Evolutionary conservation across 73 alveolate species (phyloP), one percentile per base, ranked within the genome.

Genomic region (Diophrys sp.): DNA sequence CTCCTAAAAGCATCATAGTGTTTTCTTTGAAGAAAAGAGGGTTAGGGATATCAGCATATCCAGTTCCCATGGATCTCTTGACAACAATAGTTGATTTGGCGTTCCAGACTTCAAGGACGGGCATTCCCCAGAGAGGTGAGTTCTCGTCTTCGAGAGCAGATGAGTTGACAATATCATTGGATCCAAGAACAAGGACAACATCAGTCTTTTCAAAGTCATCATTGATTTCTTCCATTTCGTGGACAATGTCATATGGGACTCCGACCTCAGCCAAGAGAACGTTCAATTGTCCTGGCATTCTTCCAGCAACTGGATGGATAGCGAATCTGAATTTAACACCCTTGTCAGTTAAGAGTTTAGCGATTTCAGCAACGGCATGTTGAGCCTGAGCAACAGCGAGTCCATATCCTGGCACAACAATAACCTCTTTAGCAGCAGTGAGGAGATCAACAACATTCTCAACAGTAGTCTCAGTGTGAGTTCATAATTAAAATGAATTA

Each of bases 231-330:
- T 92, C 97, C 96, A 89, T 92, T 90, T 90, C 96, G 33, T 77
- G 53, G 23, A 92, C 97, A 78, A 89, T 80, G 56, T 85, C 92
- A 71, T 92, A 92, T 23, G 95, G 96, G 55, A 92, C 90, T 8
- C 89, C 94, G 14, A 94, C 97, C 62, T 92, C 97, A 0, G 97
- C 97, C 33, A 92, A 70, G 23, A 92, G 84, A 32, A 92, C 97
- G 66, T 92, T 92, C 87, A 92, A 78, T 69, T 92, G 94, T 27
- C 97, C 97, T 27, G 97, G 97, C 90, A 90, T 71, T 73, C 97
- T 84, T 1, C 97, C 97, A 0, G 97, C 97, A 29, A 90, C 97
- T 29, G 97, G 97, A 75, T 92, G 97, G 66, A 92, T 92, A 73
- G 90, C 95, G 83, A 92, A 92, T 80, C 93, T 87, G 75, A 87